Conservation (phyloP, 208 protist species). For the Leishmania guyanensis region DNA sequence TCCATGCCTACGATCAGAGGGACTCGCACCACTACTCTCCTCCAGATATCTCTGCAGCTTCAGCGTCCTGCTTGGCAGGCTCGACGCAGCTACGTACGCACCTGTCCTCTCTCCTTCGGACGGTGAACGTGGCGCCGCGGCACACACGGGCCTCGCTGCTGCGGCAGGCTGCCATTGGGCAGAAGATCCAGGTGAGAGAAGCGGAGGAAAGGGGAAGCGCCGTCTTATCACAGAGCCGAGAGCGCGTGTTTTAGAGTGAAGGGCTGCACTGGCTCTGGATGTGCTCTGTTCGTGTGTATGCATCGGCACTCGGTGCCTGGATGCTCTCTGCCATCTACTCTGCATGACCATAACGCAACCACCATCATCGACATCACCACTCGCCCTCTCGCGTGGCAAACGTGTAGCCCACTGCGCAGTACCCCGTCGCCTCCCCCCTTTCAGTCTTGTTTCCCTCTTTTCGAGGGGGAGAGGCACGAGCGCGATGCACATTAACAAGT, state of each 20-base stretch:
- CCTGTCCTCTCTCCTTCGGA: conserved; percentile 9
- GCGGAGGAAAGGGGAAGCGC: not conserved
- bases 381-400: not conserved
- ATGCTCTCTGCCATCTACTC: not conserved
- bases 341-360: not conserved
- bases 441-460: not conserved
- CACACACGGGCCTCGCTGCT: conserved; percentile 21
- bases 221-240: not conserved
- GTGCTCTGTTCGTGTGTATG: not conserved
- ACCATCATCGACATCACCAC: not conserved
- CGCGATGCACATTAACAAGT: too few relatives aligned
- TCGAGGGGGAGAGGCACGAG: not conserved
- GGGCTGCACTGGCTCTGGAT: not conserved
- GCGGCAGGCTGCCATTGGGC: conserved; percentile 19
- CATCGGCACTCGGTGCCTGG: not conserved
- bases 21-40: conserved; percentile 4
- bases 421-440: not conserved
- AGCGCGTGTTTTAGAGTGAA: not conserved
- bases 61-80: not conserved
- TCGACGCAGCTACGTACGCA: not conserved
- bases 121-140: conserved; percentile 12
- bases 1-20: conserved; percentile 1
- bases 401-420: not conserved
- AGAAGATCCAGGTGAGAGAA: conserved; percentile 9
- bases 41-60: not conserved